Evolutionary conservation across 2,329 filamentous ascomycete species (phyloP).

Genomic region (Lachnellula hyalina): DNA sequence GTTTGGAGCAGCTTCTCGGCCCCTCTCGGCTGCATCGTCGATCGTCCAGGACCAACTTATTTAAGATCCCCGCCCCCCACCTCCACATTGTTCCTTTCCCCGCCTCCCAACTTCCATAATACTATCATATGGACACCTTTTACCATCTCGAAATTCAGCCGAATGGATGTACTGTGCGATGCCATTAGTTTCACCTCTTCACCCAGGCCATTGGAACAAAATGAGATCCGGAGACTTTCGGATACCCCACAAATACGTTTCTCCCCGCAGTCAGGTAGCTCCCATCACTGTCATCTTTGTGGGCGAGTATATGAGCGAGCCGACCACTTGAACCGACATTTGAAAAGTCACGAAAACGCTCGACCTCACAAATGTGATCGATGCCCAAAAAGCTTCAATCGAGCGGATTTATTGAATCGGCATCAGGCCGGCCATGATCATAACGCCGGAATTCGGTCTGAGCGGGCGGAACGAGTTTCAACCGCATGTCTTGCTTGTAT

Average conservation of each 20-base stretch:
- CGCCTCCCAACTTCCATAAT: not conserved
- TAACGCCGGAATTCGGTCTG: not conserved
- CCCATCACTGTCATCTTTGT: constrained; percentile 2
- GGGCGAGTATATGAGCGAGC: constrained; percentile 17
- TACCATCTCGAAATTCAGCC: not conserved
- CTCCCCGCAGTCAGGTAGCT: not conserved
- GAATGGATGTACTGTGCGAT: not conserved
- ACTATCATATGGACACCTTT: not conserved
- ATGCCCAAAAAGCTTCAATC: constrained; percentile 21
- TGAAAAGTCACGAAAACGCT: constrained; percentile 23
- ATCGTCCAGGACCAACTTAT: not conserved
- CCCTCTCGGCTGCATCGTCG: not conserved
- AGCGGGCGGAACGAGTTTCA: constrained; percentile 7
- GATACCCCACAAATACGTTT: not conserved
- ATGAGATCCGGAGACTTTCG: not conserved
- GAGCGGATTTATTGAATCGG: constrained; percentile 16
- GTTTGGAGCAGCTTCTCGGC: not conserved
- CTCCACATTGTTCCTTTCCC: not conserved
- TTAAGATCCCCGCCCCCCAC: not conserved
- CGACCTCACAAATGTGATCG: constrained; percentile 16
- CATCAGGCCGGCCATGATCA: constrained; percentile 16
- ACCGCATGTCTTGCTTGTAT: constrained; percentile 13
- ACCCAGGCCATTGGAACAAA: not conserved
- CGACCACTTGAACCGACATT: constrained; percentile 11
- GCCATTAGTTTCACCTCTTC: not conserved